Evolutionary conservation across 2,329 filamentous ascomycete genomes (phyloP).

Genomic region (Geoglossum cookeanum): DNA sequence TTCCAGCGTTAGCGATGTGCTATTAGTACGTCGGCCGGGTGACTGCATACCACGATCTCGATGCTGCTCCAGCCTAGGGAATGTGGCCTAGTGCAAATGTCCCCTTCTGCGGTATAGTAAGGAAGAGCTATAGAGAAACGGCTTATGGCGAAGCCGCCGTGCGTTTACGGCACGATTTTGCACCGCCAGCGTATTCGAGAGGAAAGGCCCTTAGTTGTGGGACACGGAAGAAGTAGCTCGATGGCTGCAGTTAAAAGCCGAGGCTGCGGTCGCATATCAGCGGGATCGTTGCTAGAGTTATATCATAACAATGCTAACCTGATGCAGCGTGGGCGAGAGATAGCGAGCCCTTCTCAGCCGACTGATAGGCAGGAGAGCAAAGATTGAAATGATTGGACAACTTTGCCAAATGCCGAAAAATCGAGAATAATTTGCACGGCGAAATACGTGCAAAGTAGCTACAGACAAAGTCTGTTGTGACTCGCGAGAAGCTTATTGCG

Average conservation of each 20-base stretch:
- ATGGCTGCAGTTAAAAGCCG: not conserved
- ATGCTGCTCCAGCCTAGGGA: not conserved
- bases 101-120: not conserved
- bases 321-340: not conserved
- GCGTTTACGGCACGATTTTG: not conserved
- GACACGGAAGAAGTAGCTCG: not conserved
- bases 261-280: not conserved
- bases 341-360: not conserved
- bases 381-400: not conserved
- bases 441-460: not conserved
- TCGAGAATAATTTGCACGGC: not conserved
- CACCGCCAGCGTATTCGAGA: not conserved
- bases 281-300: not conserved
- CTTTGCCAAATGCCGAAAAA: not conserved
- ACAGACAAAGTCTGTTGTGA: not conserved
- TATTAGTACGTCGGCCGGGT: not conserved
- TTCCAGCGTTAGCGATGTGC: not conserved
- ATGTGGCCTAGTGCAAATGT: not conserved
- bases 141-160: not conserved
- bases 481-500: not conserved
- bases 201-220: not conserved
- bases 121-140: not conserved
- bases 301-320: not conserved
- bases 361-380: not conserved
- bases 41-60: not conserved